Conservation (phyloP, 208 protist species). For the Naegleria lovaniensis region DNA sequence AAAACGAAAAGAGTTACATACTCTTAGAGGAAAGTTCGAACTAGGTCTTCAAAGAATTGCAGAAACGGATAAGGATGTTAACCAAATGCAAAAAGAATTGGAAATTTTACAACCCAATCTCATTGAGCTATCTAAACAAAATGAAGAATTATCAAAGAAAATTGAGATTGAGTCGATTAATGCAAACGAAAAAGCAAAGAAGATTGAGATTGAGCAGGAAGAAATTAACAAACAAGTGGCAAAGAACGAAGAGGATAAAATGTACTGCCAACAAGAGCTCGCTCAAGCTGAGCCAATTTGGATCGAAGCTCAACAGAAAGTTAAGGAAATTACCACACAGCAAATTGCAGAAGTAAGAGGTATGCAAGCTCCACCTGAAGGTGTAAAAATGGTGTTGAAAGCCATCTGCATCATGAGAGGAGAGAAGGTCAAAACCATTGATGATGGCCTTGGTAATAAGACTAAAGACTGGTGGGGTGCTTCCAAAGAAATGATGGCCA, state of each 20-base stretch:
- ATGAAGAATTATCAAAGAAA: constrained; percentile 45
- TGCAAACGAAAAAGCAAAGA: constrained; percentile 40
- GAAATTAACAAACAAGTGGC: constrained; percentile 37
- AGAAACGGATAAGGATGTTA: constrained; percentile 41
- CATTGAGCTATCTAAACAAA: constrained; percentile 38
- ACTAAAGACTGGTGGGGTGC: constrained; percentile 47
- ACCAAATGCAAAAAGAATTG: constrained; percentile 54
- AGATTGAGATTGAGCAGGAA: constrained; percentile 42
- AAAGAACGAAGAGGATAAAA: constrained; percentile 44
- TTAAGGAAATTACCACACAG: constrained; percentile 83
- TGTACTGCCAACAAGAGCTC: constrained; percentile 56
- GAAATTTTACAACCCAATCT: constrained; percentile 49
- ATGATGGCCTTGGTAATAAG: constrained; percentile 44
- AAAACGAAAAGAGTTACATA: constrained; percentile 68
- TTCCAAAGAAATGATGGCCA: constrained; percentile 47
- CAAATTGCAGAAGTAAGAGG: constrained; percentile 92
- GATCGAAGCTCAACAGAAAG: constrained; percentile 44
- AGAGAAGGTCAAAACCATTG: constrained; percentile 39
- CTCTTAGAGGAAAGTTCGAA: constrained; percentile 69
- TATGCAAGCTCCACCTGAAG: constrained; percentile 85
- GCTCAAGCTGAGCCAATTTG: constrained; percentile 53
- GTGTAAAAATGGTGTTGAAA: constrained; percentile 94
- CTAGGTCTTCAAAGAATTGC: constrained; percentile 73
- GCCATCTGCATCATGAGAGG: constrained; percentile 89
- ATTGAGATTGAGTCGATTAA: constrained; percentile 45